These are phyloP conservation scores for Orbilia ellipsospora DNA, from an alignment of 2,329 filamentous ascomycete genomes.

Conservation along the genomic window DNA sequence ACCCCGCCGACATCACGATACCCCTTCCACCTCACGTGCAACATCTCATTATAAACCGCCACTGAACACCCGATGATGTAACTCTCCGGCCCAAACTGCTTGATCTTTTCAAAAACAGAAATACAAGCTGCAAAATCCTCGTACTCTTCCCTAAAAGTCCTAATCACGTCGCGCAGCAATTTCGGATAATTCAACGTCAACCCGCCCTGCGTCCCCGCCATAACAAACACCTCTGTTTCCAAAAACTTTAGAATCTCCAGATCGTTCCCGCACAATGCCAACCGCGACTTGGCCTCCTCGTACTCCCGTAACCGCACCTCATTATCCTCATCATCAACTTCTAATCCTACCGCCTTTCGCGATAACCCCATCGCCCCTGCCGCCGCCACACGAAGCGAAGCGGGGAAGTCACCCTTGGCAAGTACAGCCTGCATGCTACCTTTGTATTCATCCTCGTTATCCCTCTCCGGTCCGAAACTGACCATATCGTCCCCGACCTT, in stretches of 20 bases:
- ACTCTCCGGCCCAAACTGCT: constrained; percentile 57
- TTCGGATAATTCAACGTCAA: constrained; percentile 56
- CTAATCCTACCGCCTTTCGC: constrained; percentile 19
- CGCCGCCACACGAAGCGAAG: constrained; percentile 56
- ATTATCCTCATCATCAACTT: constrained; percentile 16
- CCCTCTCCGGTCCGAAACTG: constrained; percentile 56
- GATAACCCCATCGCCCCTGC: constrained; percentile 56
- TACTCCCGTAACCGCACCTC: constrained; percentile 30
- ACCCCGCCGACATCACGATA: constrained; percentile 57
- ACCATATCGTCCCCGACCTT: constrained; percentile 54
- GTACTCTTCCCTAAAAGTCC: constrained; percentile 51
- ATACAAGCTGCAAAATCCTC: constrained; percentile 56
- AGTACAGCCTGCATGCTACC: constrained; percentile 55
- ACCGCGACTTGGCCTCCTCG: constrained; percentile 8
- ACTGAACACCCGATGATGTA: constrained; percentile 59
- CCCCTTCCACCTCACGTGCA: constrained; percentile 57
- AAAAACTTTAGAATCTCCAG: constrained; percentile 55
- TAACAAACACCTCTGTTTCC: constrained; percentile 56
- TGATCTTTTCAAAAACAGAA: constrained; percentile 57
- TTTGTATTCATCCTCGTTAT: constrained; percentile 31
- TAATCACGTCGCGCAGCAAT: constrained; percentile 56
- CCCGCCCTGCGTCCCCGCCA: constrained; percentile 15
- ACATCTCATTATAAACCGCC: constrained; percentile 57
- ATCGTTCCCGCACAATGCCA: constrained; percentile 56
- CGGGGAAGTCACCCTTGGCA: constrained; percentile 56